Percentiles rank a stretch among this genome's conserved stretches.
Evolutionary conservation across 1,284 basidiomycete species (phyloP).

Genomic region (Caloboletus firmus): DNA sequence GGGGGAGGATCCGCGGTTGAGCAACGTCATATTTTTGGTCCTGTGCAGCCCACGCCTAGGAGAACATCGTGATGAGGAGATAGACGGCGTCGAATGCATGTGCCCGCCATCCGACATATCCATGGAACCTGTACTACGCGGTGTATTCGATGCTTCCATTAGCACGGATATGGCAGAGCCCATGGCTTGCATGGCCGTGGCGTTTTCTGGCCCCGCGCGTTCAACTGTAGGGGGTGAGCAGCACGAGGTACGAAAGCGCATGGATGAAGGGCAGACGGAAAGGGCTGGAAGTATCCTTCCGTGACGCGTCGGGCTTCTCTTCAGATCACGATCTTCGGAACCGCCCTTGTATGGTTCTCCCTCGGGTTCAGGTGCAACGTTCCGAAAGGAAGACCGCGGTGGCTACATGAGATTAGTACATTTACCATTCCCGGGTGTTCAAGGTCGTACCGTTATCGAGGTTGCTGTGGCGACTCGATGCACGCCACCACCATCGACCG

Average conservation of each 20-base stretch:
- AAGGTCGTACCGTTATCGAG: slow-evolving; percentile 35
- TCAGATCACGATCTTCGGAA: slow-evolving; percentile 16
- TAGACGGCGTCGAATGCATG: slow-evolving; percentile 22
- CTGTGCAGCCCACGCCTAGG: slow-evolving; percentile 40
- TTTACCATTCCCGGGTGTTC: slow-evolving; percentile 16
- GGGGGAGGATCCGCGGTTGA: slow-evolving; percentile 41
- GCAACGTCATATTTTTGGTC: slow-evolving; percentile 38
- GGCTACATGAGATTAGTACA: slow-evolving; percentile 28
- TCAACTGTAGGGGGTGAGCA: slow-evolving; percentile 7
- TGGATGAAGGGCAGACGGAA: slow-evolving; percentile 16
- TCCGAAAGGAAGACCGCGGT: slow-evolving; percentile 19
- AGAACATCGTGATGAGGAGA: slow-evolving; percentile 28
- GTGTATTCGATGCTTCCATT: slow-evolving; percentile 23
- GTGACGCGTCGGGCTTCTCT: slow-evolving; percentile 13
- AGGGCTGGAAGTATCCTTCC: slow-evolving; percentile 23
- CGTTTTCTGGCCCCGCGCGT: slow-evolving; percentile 3
- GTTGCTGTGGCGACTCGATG: slow-evolving; percentile 34
- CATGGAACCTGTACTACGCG: slow-evolving; percentile 23
- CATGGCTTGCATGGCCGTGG: slow-evolving; percentile 11
- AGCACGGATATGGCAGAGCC: slow-evolving; percentile 24
- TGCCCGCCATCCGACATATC: slow-evolving; percentile 16
- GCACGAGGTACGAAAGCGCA: slow-evolving; percentile 18
- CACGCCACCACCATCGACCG: slow-evolving; percentile 26
- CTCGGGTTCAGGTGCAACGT: slow-evolving; percentile 10
- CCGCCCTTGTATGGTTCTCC: slow-evolving; percentile 4